Evolutionary conservation across 352 stramenopile genomes (phyloP).

Genomic region (Globisporangium parvum): DNA sequence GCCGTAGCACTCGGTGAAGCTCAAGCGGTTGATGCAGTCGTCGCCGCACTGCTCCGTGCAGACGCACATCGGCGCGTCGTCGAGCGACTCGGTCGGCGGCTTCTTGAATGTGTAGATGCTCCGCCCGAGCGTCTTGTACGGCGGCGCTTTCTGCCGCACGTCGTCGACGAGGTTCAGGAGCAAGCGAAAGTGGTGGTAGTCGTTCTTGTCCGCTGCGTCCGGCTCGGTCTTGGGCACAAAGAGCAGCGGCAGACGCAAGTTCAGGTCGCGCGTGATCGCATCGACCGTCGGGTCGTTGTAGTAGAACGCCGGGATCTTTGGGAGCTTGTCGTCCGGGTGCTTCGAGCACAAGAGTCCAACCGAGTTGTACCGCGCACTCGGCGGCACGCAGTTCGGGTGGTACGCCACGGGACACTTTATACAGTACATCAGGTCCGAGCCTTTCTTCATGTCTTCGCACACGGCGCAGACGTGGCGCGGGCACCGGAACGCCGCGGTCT

Average conservation of each 20-base stretch:
- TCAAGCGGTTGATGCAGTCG: constrained; percentile 92
- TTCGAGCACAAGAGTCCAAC: constrained; percentile 89
- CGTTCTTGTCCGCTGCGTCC: constrained; percentile 28
- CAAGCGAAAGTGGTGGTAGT: constrained; percentile 81
- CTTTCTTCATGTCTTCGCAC: constrained; percentile 74
- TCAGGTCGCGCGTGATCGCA: constrained; percentile 71
- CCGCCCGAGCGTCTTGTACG: constrained; percentile 65
- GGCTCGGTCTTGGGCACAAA: constrained; percentile 71
- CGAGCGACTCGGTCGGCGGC: constrained; percentile 45
- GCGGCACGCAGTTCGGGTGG: constrained; percentile 90
- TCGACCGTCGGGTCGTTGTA: constrained; percentile 55
- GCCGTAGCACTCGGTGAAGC: constrained; percentile 90
- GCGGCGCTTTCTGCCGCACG: constrained; percentile 64
- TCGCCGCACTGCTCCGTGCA: constrained; percentile 83
- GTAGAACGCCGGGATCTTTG: constrained; percentile 71
- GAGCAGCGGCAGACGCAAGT: constrained; percentile 69
- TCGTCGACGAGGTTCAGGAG: constrained; percentile 59
- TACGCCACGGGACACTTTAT: constrained; percentile 90
- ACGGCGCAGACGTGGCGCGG: constrained; percentile 82
- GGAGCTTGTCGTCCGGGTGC: constrained; percentile 71
- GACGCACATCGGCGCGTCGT: constrained; percentile 73
- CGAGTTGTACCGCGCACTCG: constrained; percentile 89
- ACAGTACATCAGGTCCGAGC: constrained; percentile 83
- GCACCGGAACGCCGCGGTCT: constrained; percentile 77
- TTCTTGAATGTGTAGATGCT: constrained; percentile 88